phyloP scores from a whole-genome alignment of 495 filamentous ascomycete species.

The Penicillium argentinense region DNA sequence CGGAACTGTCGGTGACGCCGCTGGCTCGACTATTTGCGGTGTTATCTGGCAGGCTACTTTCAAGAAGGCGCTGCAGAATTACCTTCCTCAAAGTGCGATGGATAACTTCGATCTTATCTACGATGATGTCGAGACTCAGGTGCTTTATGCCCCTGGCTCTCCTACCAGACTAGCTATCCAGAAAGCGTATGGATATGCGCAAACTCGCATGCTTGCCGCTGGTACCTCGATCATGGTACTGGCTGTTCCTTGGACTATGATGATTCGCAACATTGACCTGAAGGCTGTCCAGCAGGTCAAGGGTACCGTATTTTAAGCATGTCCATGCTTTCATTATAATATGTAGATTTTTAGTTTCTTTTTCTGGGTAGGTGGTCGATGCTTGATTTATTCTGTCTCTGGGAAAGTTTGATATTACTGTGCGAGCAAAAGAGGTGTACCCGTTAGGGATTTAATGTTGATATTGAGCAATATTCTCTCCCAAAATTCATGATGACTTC shows the following conservation, averaged over 20 bases:
- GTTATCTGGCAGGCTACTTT: constrained; percentile 67
- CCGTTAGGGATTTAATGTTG: too few relatives aligned
- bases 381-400: too few relatives aligned
- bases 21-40: constrained; percentile 58
- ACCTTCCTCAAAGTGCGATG: constrained; percentile 50
- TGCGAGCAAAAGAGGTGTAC: too few relatives aligned
- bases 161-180: constrained; percentile 51
- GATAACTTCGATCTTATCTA: constrained; percentile 50
- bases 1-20: constrained; percentile 59
- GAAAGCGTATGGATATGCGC: constrained; percentile 52
- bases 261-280: constrained; percentile 56
- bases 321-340: not conserved
- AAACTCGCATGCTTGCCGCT: constrained; percentile 53
- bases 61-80: constrained; percentile 45
- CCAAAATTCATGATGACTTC: too few relatives aligned
- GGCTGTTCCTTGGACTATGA: constrained; percentile 35
- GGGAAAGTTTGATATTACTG: too few relatives aligned
- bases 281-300: constrained; percentile 45
- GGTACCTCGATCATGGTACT: constrained; percentile 44
- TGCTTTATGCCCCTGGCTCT: constrained; percentile 48
- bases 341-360: not conserved
- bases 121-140: constrained; percentile 42
- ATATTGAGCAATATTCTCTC: too few relatives aligned
- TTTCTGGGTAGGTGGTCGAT: too few relatives aligned
- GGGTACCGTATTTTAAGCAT: constrained; percentile 11